Percentiles rank a stretch among this genome's conserved stretches.
phyloP scores from a whole-genome alignment of 495 filamentous ascomycete genomes.

The Penicillium lividum region DNA sequence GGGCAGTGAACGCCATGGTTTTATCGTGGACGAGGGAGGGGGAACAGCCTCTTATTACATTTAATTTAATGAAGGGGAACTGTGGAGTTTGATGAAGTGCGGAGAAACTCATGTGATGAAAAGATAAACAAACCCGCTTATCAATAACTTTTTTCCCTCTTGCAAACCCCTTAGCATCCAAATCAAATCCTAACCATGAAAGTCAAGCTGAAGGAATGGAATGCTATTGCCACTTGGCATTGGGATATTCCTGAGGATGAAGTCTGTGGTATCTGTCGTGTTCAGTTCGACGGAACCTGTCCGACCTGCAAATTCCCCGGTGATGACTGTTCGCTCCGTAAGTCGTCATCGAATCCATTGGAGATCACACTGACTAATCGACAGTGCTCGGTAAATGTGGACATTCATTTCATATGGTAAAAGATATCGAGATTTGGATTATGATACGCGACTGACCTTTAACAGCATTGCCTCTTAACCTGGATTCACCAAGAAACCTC shows the following conservation, averaged over 20 bases:
- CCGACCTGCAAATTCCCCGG: slow-evolving; percentile 97
- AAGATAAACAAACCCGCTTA: slow-evolving; percentile 24
- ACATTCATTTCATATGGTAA: slow-evolving; percentile 96
- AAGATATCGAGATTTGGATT: slow-evolving; percentile 5
- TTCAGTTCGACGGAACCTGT: slow-evolving; percentile 96
- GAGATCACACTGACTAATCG: slow-evolving; percentile 1
- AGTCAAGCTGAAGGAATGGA: slow-evolving; percentile 89
- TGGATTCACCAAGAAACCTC: slow-evolving; percentile 96
- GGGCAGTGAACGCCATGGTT: slow-evolving; percentile 41
- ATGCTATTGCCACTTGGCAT: slow-evolving; percentile 91
- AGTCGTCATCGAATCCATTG: slow-evolving; percentile 30
- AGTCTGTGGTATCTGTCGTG: slow-evolving; percentile 97
- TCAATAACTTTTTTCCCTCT: slow-evolving; percentile 7
- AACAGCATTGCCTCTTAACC: slow-evolving; percentile 88
- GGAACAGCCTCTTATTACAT: slow-evolving; percentile 1
- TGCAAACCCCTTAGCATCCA: background rate
- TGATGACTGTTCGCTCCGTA: slow-evolving; percentile 90
- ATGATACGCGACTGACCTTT: slow-evolving; percentile 7
- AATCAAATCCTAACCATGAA: slow-evolving; percentile 64
- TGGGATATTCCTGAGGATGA: slow-evolving; percentile 99
- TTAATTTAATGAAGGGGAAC: slow-evolving; percentile 3
- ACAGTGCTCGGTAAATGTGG: slow-evolving; percentile 93
- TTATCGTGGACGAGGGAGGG: background rate
- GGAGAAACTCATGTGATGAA: slow-evolving; percentile 40
- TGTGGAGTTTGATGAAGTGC: slow-evolving; percentile 16